Conservation (phyloP, 306 rosid genomes). For the Quercus alba region DNA sequence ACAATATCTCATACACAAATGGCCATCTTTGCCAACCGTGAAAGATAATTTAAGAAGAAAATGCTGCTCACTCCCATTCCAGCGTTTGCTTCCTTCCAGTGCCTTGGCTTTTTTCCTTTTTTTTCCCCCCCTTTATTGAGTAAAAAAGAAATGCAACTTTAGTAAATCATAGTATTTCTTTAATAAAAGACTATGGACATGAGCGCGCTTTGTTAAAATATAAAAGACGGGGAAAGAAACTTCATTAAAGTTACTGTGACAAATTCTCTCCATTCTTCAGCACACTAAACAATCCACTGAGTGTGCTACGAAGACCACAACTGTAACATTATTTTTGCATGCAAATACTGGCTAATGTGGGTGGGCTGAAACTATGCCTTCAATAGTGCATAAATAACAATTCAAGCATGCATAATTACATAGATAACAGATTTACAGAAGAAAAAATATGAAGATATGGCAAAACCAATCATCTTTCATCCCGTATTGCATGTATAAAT, state of each 20-base stretch:
- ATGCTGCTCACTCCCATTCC: too few species aligned
- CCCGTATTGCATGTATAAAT: not conserved
- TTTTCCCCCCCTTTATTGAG: too few species aligned
- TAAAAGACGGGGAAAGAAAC: too few species aligned
- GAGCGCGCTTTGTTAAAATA: too few species aligned
- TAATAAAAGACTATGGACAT: too few species aligned
- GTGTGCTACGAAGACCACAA: not conserved
- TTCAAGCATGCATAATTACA: slow-evolving; percentile 1
- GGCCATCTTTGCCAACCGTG: too few species aligned
- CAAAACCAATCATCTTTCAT: not conserved
- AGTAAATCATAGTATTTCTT: too few species aligned
- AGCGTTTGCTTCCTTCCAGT: too few species aligned
- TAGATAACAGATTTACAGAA: slow-evolving; percentile 6
- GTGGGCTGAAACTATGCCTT: not conserved
- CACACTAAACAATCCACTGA: not conserved
- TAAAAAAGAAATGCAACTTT: too few species aligned
- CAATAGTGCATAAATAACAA: slow-evolving; percentile 6
- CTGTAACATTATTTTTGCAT: not conserved
- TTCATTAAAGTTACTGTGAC: not conserved
- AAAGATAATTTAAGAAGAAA: too few species aligned
- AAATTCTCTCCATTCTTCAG: not conserved
- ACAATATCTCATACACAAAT: too few species aligned
- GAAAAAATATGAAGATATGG: not conserved
- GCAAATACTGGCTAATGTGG: not conserved
- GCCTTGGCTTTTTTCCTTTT: too few species aligned